Percentiles rank a stretch among this genome's conserved stretches.
Evolutionary conservation across 1,284 basidiomycete genomes (phyloP).

Genomic region (Coriolopsis trogii): DNA sequence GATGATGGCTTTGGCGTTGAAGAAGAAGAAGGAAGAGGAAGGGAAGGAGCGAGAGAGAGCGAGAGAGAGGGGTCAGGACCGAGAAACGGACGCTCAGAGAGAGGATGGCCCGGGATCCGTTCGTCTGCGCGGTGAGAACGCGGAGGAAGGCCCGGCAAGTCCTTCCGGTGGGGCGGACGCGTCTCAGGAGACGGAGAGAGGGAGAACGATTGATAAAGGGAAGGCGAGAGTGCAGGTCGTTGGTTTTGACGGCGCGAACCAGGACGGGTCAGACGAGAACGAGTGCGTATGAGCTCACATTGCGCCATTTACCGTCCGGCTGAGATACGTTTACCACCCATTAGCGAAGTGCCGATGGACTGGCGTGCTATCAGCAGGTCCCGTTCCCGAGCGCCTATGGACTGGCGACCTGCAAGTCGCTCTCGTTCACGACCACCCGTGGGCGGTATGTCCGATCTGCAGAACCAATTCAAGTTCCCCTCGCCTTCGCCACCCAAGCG

Average conservation of each 20-base stretch:
- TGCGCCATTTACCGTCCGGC: constrained; percentile 31
- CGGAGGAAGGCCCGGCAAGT: constrained; percentile 29
- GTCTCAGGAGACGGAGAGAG: constrained; percentile 52
- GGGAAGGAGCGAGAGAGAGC: constrained; percentile 33
- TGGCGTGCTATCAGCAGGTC: constrained; percentile 94
- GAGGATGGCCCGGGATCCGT: constrained; percentile 24
- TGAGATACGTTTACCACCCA: constrained; percentile 29
- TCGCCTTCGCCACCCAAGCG: constrained; percentile 36
- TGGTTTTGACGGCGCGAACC: constrained; percentile 76
- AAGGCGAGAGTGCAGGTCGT: constrained; percentile 74
- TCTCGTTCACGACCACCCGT: constrained; percentile 72
- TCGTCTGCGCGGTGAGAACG: constrained; percentile 18
- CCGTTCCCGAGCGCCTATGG: constrained; percentile 88
- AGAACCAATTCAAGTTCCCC: constrained; percentile 38
- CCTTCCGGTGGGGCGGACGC: constrained; percentile 25
- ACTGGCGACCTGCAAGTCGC: constrained; percentile 77
- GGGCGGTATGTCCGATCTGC: constrained; percentile 40
- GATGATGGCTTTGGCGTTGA: constrained; percentile 94
- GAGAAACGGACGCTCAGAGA: constrained; percentile 23
- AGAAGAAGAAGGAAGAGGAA: constrained; percentile 83
- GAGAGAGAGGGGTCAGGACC: constrained; percentile 66
- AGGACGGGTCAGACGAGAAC: constrained; percentile 66
- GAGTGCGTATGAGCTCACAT: constrained; percentile 62
- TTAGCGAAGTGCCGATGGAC: constrained; percentile 70
- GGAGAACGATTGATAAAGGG: constrained; percentile 75